These are phyloP conservation scores for Neoboletus subvelutipes DNA, from an alignment of 768 basidiomycete species.

Conservation along the genomic window DNA sequence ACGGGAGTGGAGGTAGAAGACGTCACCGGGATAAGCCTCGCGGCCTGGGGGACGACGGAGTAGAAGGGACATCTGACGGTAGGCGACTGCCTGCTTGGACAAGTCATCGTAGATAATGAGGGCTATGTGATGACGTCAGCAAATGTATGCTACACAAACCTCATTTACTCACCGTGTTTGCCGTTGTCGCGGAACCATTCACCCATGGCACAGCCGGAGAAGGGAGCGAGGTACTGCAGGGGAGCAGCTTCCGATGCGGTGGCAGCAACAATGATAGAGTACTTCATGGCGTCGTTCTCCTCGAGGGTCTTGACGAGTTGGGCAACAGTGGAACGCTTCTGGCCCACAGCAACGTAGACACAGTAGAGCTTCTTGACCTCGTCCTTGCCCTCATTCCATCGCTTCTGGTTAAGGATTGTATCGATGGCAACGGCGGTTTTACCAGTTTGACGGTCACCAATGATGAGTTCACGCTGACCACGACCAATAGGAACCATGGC, in stretches of 20 bases:
- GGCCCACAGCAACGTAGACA: slow-evolving; percentile 98
- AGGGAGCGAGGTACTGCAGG: slow-evolving; percentile 98
- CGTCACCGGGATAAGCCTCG: slow-evolving; percentile 99
- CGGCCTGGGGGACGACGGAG: slow-evolving; percentile 99
- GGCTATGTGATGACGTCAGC: slow-evolving; percentile 44
- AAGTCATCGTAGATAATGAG: slow-evolving; percentile 99
- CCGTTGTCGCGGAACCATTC: slow-evolving; percentile 99
- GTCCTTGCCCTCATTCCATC: slow-evolving; percentile 98
- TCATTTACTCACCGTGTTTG: slow-evolving; percentile 78
- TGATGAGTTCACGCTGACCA: slow-evolving; percentile 99
- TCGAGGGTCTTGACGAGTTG: slow-evolving; percentile 99
- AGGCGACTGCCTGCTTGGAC: slow-evolving; percentile 99
- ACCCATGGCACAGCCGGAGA: slow-evolving; percentile 99
- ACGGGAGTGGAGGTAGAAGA: slow-evolving; percentile 99
- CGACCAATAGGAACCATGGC: slow-evolving; percentile 99
- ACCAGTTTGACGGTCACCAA: slow-evolving; percentile 99
- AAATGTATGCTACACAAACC: neutral
- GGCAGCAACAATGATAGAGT: slow-evolving; percentile 98
- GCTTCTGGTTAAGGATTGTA: slow-evolving; percentile 99
- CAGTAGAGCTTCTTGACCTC: slow-evolving; percentile 99
- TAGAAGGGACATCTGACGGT: slow-evolving; percentile 99
- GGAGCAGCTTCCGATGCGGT: slow-evolving; percentile 99
- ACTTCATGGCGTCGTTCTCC: slow-evolving; percentile 99
- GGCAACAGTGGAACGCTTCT: slow-evolving; percentile 99
- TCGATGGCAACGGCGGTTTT: slow-evolving; percentile 99